Percentiles rank a stretch among this genome's conserved stretches.
Evolutionary conservation across 129 eudicot species (phyloP).

Genomic region (Gnaphalium uliginosum): DNA sequence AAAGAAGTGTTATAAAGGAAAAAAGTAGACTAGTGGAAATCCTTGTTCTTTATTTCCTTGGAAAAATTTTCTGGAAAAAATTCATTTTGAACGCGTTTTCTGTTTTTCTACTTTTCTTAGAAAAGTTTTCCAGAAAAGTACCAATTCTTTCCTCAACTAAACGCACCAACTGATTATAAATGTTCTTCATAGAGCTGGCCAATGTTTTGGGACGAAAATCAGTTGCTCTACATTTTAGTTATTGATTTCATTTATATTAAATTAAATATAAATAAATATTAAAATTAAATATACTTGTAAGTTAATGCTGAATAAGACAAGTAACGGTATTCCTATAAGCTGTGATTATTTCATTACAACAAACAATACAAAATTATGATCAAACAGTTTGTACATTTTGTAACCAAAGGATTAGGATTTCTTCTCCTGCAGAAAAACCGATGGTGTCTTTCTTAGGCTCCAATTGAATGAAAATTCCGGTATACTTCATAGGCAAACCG

Average conservation of each 20-base stretch:
- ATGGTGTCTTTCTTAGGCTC: slow-evolving; percentile 12
- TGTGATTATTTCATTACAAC: slow-evolving; percentile 26
- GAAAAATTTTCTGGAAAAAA: too few species aligned
- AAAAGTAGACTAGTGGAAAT: too few species aligned
- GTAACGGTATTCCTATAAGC: slow-evolving; percentile 22
- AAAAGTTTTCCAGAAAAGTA: too few species aligned
- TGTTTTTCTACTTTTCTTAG: too few species aligned
- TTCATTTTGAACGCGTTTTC: too few species aligned
- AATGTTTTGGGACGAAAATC: background rate
- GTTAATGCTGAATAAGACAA: background rate
- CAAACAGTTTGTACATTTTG: slow-evolving; percentile 18
- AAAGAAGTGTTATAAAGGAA: too few species aligned
- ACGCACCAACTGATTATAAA: background rate
- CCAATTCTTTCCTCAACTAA: too few species aligned
- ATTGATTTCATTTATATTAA: too few species aligned
- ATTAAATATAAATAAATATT: too few species aligned
- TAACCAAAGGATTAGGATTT: slow-evolving; percentile 10
- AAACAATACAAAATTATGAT: slow-evolving; percentile 36
- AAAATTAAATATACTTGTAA: background rate
- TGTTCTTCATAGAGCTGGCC: background rate
- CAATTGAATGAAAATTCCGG: slow-evolving; percentile 14
- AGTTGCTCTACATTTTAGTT: too few species aligned
- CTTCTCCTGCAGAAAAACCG: slow-evolving; percentile 13
- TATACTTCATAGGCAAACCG: background rate
- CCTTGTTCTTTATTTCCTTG: too few species aligned